Base-by-base conservation (phyloP, 306 rosid species). In the Medicago ruthenica region DNA sequence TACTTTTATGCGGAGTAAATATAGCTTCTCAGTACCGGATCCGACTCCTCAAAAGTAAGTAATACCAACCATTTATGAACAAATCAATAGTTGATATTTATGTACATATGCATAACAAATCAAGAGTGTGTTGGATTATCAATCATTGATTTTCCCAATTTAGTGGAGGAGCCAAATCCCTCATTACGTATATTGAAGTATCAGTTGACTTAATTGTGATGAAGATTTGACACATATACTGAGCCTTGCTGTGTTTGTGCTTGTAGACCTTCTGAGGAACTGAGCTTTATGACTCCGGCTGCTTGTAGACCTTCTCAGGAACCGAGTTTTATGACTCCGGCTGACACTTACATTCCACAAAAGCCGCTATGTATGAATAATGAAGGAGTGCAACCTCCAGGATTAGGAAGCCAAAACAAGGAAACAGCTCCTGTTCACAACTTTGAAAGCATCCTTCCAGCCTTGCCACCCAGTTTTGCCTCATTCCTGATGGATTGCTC, bases 381-480 rank as follows among this genome's bases (percentile, higher is more conserved):
- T 73, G 83, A 80, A 70, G 75, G 61, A 9, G 85, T 71, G 71
- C 67, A 16, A 75, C 77, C 86, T 82, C 70, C 86, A 14, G 78
- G 62, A n/a, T 75, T 86, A 16, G 78, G 62, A 21, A 69, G 75
- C 61, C 84, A 68, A 76, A 81, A 71, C 80, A 85, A 50, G 71
- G 80, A 79, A 72, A 76, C 50, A 36, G 9, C 59, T 54, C 82
- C 83, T 10, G 31, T 15, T 74, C 81, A 44, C 39, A 80, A 85
- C 37, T 63, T 82, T 31, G 89, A 86, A 48, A 77, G 76, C 77
- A 36, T 76, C 50, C 73, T 83, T 80, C 85, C 87, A 42, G 82
- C 87, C 73, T 84, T 92, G 73, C 97, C 96, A 70, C 97, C 96
- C 76, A 89, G 96, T 85, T 95, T 95, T 83, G 75, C 92, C 79